Evolutionary conservation across 495 filamentous ascomycete species (phyloP), one percentile per base, ranked within the genome.

Genomic region (Penicillium cinerascens): DNA sequence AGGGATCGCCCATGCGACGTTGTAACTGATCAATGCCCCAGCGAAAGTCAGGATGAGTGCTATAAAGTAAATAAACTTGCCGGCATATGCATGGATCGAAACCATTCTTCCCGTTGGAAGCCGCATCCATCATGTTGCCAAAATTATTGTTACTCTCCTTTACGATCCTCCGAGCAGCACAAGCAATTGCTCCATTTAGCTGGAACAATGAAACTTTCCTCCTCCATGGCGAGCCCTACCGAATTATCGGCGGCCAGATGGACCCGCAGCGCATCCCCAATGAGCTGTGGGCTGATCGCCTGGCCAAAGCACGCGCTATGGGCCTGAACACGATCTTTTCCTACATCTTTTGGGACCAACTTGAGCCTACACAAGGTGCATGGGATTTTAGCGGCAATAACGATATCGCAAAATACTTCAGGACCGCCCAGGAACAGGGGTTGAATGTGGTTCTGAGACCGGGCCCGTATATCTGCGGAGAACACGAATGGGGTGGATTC

Each of bases 181-280:
- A 37, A 36, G 50, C 44, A 16, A 38, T 29, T n/a, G 49, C 47
- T 3, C 49, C 57, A 8, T 63, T 63, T 22, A 43, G 22, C 13
- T 63, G 51, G 29, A 50, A 49, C 16, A 48, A 60, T 49, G 56
- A 48, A 27, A 69, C 67, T 5, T 78, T 78, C 50, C 65, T 75
- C 15, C 65, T 77, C 6, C 40, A 74, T 60, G 70, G 71, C 47
- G 57, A 67, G 39, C 72, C 66, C 13, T 71, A 63, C 52, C 66
- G 72, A 36, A 74, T 78, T 21, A 69, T 77, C 38, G 75, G 75
- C 3, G 76, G 76, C 2, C 76, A 78, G 54, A 78, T 78, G 69
- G 75, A 78, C 41, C 72, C 74, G 1, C 75, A 78, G 50, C 64
- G 72, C 4, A 70, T 78, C 29, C 75, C 74, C 0, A 56, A 62